Evolutionary conservation across 768 basidiomycete species (phyloP).

Genomic region (Podaxis sp.): DNA sequence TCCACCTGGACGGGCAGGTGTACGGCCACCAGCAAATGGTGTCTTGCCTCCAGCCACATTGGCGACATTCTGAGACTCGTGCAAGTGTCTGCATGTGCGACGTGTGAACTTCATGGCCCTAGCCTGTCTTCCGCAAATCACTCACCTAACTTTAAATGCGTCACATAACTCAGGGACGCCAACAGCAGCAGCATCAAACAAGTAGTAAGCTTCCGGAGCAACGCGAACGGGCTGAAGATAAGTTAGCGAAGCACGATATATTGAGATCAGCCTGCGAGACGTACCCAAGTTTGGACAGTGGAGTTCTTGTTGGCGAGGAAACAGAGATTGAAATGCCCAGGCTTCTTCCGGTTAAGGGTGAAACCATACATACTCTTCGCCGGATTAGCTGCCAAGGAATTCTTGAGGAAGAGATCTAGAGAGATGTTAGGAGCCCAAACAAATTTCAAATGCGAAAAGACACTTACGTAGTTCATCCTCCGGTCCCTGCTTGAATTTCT

Average conservation of each 20-base stretch:
- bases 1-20: constrained; percentile 74
- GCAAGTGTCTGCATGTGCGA: constrained; percentile 57
- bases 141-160: constrained; percentile 89
- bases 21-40: constrained; percentile 75
- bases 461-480: constrained; percentile 91
- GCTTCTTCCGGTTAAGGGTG: constrained; percentile 81
- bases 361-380: constrained; percentile 96
- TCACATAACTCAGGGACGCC: constrained; percentile 94
- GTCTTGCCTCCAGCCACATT: constrained; percentile 68
- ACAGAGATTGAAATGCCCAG: constrained; percentile 91
- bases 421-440: constrained; percentile 5
- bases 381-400: constrained; percentile 90
- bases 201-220: constrained; percentile 83
- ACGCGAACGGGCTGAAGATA: constrained; percentile 76
- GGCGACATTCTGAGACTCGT: constrained; percentile 69
- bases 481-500: constrained; percentile 88
- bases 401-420: constrained; percentile 82
- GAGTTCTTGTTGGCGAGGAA: constrained; percentile 93
- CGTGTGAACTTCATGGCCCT: background rate
- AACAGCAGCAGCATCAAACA: constrained; percentile 87
- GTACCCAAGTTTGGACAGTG: constrained; percentile 88
- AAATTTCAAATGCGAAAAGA: background rate
- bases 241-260: constrained; percentile 14
- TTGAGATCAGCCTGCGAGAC: constrained; percentile 24
- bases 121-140: background rate